These are phyloP conservation scores for Lasiodiplodia sp. DNA, from an alignment of 2,329 filamentous ascomycete genomes.

Conservation along the genomic window DNA sequence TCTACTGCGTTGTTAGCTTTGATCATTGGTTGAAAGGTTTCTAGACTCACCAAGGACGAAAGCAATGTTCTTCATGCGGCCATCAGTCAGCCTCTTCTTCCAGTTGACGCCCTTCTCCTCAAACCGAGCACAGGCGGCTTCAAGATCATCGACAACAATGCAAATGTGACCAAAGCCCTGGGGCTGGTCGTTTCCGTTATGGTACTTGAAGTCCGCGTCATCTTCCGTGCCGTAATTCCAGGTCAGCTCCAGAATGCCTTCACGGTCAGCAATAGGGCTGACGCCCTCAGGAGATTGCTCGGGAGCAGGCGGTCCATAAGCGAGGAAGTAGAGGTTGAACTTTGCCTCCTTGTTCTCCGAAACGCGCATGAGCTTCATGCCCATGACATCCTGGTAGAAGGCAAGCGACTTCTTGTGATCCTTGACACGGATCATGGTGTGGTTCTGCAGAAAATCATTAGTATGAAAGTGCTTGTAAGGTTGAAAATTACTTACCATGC, in stretches of 20 bases:
- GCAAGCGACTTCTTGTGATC: conserved; percentile 55
- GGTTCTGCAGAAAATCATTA: conserved; percentile 63
- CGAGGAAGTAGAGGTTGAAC: conserved; percentile 94
- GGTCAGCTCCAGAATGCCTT: conserved; percentile 89
- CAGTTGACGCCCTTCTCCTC: conserved; percentile 82
- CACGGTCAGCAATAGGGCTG: conserved; percentile 70
- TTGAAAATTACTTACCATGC: conserved; percentile 56
- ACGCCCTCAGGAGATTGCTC: conserved; percentile 62
- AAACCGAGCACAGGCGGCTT: conserved; percentile 84
- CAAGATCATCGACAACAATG: conserved; percentile 85
- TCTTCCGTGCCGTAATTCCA: conserved; percentile 88
- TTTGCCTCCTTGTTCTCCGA: conserved; percentile 71
- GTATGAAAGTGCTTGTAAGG: not conserved
- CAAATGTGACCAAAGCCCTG: conserved; percentile 96
- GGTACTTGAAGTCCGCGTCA: conserved; percentile 82
- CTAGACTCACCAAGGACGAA: conserved; percentile 72
- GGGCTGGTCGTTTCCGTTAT: conserved; percentile 89
- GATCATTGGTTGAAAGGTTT: not conserved
- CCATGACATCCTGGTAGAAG: conserved; percentile 76
- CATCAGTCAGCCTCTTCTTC: conserved; percentile 96
- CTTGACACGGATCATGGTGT: conserved; percentile 96
- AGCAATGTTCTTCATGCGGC: conserved; percentile 89
- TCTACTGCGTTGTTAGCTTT: conserved; percentile 41
- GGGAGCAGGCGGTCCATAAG: conserved; percentile 65
- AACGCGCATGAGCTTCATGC: conserved; percentile 83